Percentiles rank a stretch among this genome's conserved stretches.
Conservation (phyloP, 2,329 filamentous ascomycete genomes). For the Rhinocladiella mackenziei region DNA sequence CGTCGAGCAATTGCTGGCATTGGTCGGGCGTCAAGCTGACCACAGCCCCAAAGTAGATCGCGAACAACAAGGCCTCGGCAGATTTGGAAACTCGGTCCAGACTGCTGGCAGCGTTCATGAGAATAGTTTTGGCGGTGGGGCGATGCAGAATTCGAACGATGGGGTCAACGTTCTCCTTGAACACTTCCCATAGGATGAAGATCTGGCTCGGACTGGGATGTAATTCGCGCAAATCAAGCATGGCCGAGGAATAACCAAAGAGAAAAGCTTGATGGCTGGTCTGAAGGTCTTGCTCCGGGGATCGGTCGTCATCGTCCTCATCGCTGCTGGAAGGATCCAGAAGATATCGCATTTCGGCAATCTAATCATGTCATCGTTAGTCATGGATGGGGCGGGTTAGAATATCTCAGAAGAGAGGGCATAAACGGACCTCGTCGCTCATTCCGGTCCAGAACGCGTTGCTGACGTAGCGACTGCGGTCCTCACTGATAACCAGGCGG, state of each 20-base stretch:
- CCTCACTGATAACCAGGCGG: constrained; percentile 56
- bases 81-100: constrained; percentile 50
- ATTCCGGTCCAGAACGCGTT: constrained; percentile 59
- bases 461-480: constrained; percentile 58
- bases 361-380: constrained; percentile 35
- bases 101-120: constrained; percentile 50
- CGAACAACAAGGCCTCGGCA: constrained; percentile 55
- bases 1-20: constrained; percentile 50
- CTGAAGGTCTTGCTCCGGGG: constrained; percentile 42
- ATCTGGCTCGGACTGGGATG: constrained; percentile 53
- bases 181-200: constrained; percentile 54
- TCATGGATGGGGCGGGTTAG: background rate
- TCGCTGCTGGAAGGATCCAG: constrained; percentile 56
- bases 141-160: constrained; percentile 58
- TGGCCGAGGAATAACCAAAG: constrained; percentile 57
- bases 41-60: constrained; percentile 57
- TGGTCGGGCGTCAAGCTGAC: constrained; percentile 47
- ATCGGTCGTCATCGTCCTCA: constrained; percentile 49
- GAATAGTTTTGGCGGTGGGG: constrained; percentile 50
- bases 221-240: constrained; percentile 52
- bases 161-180: constrained; percentile 59
- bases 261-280: constrained; percentile 56
- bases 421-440: constrained; percentile 52
- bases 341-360: constrained; percentile 60
- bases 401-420: constrained; percentile 18